Base-by-base conservation (phyloP, 2,329 filamentous ascomycete species). In the Penicillium freii region DNA sequence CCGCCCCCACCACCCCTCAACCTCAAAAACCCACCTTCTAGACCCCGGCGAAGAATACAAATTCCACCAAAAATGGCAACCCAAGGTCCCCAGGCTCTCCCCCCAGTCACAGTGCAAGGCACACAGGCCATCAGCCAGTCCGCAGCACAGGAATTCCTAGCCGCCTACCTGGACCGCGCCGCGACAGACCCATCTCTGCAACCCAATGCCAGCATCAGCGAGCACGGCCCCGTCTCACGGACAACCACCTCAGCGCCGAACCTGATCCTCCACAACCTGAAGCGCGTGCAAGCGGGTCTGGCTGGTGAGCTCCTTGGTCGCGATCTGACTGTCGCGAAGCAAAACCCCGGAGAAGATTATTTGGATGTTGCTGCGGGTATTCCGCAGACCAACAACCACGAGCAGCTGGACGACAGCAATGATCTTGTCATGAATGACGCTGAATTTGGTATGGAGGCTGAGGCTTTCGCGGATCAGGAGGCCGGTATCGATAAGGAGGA, bases 401-500 rank as follows among this genome's bases (percentile, higher is more conserved):
- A 67, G 60, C 67, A 74, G 50, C 71, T 73, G 57, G 73, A 68
- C 50, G 71, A 75, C 44, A 48, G 59, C 70, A 73, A 80, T 64
- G 77, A 66, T 54, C 27, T 78, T 49, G 71, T 75, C 60, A 77
- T 77, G 48, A 75, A 75, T 48, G 80, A 77, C 45, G 71, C 75
- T 39, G 68, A 66, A 59, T 54, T 77, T 75, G 68, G 70, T 68
- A 43, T 68, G 68, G 60, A 70, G 72, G 73, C 69, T 10, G 64
- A 68, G 43, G 69, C 72, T 40, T 73, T 73, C 56, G 72, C 69
- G 31, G 68, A 73, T 33, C 72, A 75, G 60, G 77, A 75, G 51
- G 77, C 73, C 48, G 71, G 65, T 47, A 61, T 77, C 48, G 80
- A 82, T 60, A 82, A 81, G 69, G 81, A 81, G 61, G 79, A 81